Base-by-base conservation (phyloP, 345 rosid species). In the Arabidopsis arenosa region DNA sequence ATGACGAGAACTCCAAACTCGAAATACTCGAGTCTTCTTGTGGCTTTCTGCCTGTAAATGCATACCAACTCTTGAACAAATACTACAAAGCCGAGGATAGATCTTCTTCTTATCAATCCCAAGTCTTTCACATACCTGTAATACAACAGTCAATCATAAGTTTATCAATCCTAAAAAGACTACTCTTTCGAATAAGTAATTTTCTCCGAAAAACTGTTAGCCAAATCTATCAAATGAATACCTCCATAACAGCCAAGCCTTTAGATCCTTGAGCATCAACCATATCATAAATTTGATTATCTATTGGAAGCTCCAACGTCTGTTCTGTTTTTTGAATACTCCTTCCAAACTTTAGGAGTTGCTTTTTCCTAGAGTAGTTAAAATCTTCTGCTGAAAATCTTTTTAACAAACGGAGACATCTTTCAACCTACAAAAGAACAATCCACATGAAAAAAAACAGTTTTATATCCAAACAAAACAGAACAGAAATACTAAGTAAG, bases 271-370 rank as follows among this genome's bases (percentile, higher is more conserved):
- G 88, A 51, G 90, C 91, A 83, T 85, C 89, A 66, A 94, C 87
- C 85, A 90, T 85, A 80, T 94, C 96, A 84, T 89, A 86, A 79
- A 90, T 85, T 84, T 92, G 97, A 80, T 84, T 87, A 63, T 90
- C 96, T 70, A 92, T 76, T 13, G 92, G 82, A 79, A 94, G 96
- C 81, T 94, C 97, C 44, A 83, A 82, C 21, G 90, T 82, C 74
- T 92, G 96, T 43, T 92, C 97, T 61, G 80, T 83, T 69, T 74
- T 84, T 57, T 52, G 83, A 76, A 66, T 51, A 77, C 80, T 84
- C 85, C 93, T 85, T 76, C 93, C 98, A 62, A 90, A 94, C 79
- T 85, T 90, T 70, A 86, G 59, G 37, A 63, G 44, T 79, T 85
- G 79, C 61, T 81, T 80, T 64, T 75, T 80, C 45, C 83, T 78